A percentile compares a stretch with the other conserved stretches of the same genome.
Evolutionary conservation across 1,284 basidiomycete species (phyloP).

Genomic region (Bjerkandera adusta): DNA sequence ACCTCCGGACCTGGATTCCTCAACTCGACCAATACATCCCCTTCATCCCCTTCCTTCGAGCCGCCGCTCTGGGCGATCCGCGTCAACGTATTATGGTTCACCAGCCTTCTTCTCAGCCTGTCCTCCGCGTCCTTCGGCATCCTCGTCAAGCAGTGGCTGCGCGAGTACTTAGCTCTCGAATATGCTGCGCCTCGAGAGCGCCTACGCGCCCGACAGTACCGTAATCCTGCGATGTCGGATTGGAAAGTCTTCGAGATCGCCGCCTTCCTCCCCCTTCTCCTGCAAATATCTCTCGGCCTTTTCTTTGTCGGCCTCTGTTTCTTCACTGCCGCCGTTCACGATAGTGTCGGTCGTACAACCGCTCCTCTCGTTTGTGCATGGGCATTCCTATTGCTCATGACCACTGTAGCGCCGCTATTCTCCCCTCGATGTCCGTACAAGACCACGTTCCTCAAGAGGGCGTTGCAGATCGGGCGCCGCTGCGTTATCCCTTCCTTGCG

Average conservation of each 20-base stretch:
- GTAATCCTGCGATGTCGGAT: constrained; percentile 3
- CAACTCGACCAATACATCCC: not conserved
- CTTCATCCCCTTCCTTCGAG: not conserved
- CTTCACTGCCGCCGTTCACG: constrained; percentile 12
- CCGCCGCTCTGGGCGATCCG: not conserved
- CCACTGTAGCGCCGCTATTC: constrained; percentile 11
- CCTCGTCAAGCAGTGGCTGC: constrained; percentile 19
- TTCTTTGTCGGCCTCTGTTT: constrained; percentile 19
- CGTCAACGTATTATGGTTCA: constrained; percentile 16
- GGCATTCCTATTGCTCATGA: constrained; percentile 10
- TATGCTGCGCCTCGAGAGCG: constrained; percentile 3
- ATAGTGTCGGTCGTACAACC: constrained; percentile 6
- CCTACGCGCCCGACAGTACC: constrained; percentile 14
- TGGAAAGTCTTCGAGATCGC: constrained; percentile 18
- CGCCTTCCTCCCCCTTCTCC: constrained; percentile 17
- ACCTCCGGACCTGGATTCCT: not conserved
- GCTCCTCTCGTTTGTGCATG: constrained; percentile 9
- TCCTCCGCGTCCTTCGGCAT: constrained; percentile 17
- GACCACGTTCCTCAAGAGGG: not conserved
- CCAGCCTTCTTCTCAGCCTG: constrained; percentile 13
- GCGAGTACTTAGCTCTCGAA: constrained; percentile 8
- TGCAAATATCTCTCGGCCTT: constrained; percentile 16
- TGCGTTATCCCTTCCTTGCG: too few relatives aligned
- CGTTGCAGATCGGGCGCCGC: too few relatives aligned
- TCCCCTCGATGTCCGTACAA: constrained; percentile 6